Evolutionary conservation across 768 basidiomycete species (phyloP), one percentile per base, ranked within the genome.

Genomic region (Porpolomopsis calyptriformis): DNA sequence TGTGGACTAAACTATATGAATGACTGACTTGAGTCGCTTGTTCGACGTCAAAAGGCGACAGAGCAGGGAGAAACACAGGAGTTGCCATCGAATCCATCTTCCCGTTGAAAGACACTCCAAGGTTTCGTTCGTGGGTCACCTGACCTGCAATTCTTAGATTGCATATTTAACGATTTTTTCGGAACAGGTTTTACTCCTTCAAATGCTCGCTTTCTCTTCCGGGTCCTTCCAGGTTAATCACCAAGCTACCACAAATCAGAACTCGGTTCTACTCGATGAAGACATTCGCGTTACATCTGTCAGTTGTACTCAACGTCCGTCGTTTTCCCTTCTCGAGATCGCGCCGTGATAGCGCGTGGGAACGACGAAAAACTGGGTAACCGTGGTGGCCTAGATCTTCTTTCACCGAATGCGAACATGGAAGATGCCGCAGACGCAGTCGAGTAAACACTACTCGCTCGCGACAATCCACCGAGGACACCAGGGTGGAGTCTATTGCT

Each of bases 1-100:
- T 24, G 23, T 40, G 35, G 36, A 29, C 42, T 56, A 47, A 47
- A 45, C 43, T 46, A 56, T 49, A 53, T 45, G 57, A 53, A 46
- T 49, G 43, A 56, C 48, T 54, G 62, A 80, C 80, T 70, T 78
- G 72, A 46, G 70, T 70, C 22, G 78, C 80, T 53, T 71, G 74
- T 55, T 77, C 62, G 19, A 82, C 57, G 54, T 82, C 81, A 44
- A 60, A 68, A 45, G 62, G 65, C 11, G 72, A 60, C 24, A 82
- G 63, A 29, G 65, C 53, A 43, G 80, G 80, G 40, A 82, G 69
- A 57, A 81, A 76, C 33, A 51, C 60, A 24, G 43, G 44, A 36
- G 41, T 26, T 24, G 25, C 25, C 25, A 41, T 43, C 24, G 12
- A n/a, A 11, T 39, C 11, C 37, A 19, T n/a, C n/a, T n/a, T n/a